phyloP scores from a whole-genome alignment of 306 rosid species.

The Erythrophleum fordii region DNA sequence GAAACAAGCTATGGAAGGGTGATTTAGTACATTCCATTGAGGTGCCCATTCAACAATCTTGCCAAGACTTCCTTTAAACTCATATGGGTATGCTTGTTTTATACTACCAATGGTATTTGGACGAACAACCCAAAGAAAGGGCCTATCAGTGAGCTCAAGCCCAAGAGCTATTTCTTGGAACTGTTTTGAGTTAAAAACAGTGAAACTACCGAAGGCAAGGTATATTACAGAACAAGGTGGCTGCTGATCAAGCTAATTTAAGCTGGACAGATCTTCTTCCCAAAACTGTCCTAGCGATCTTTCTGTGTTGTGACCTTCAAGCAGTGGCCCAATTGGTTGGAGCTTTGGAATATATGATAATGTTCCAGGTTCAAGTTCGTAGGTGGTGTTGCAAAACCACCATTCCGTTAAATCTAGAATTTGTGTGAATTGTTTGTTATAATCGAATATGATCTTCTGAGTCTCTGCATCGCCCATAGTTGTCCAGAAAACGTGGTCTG shows the following conservation, averaged over 20 bases:
- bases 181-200: conserved; percentile 4
- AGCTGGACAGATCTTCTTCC: not conserved
- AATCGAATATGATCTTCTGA: not conserved
- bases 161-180: conserved; percentile 22
- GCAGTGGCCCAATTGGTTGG: conserved; percentile 11
- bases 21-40: conserved; percentile 32
- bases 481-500: not conserved
- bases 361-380: not conserved
- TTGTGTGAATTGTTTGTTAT: too few species aligned
- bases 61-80: conserved; percentile 5
- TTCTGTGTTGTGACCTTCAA: not conserved
- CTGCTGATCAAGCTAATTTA: conserved; percentile 16
- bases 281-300: conserved; percentile 13
- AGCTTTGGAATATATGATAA: not conserved
- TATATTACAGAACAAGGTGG: conserved; percentile 9
- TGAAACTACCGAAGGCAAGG: conserved; percentile 24
- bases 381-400: not conserved
- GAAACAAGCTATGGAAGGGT: conserved; percentile 44
- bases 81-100: not conserved
- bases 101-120: too few species aligned
- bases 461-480: not conserved
- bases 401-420: not conserved
- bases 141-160: conserved; percentile 7
- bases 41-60: conserved; percentile 37
- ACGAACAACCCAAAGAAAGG: conserved; percentile 45